Base-by-base conservation (phyloP, 1,284 basidiomycete species). In the Pascua guehoae region DNA sequence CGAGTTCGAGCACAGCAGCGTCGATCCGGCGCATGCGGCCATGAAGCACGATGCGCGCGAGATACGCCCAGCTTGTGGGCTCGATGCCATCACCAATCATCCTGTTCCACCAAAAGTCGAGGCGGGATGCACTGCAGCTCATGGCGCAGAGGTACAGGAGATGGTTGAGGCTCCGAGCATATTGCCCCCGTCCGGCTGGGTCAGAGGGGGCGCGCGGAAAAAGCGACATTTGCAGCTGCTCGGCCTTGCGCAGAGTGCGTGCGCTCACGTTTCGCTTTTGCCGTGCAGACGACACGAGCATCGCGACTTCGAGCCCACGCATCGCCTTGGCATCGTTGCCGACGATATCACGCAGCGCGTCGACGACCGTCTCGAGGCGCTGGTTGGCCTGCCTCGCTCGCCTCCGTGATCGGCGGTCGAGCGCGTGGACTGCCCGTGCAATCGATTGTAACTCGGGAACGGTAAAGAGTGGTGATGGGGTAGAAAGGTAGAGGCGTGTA, bases 71-170 rank as follows among this genome's bases (percentile, higher is more conserved):
- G 46, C 61, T 62, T 46, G 69, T 66, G 11, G 60, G 57, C 44
- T 55, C 18, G 32, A 69, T 17, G 9, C 57, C 65, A 5, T 65
- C 59, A 36, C 52, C 38, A 8, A 49, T 43, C 49, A 69, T 49
- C 47, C 52, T 58, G n/a, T 54, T 50, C 61, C 62, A 65, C 64
- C 69, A 70, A 24, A 63, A 54, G 24, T 65, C 53, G 43, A 69
- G 65, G 32, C 56, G 47, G 15, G 36, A 24, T 12, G 60, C 50
- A 43, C 62, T 53, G 8, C 58, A 57, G 7, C 63, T 53, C 15
- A 68, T 37, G 3, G 70, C 67, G 24, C 63, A 64, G 2, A 73
- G 57, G 48, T 69, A 69, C 15, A 74, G 63, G 47, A 73, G 41
- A 50, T 71, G 63, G 51, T 72, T 71, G 39, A 73, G 51, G 32